Evolutionary conservation across 1,284 basidiomycete species (phyloP), one percentile per base, ranked within the genome.

Genomic region (Rhodotorula sp.): DNA sequence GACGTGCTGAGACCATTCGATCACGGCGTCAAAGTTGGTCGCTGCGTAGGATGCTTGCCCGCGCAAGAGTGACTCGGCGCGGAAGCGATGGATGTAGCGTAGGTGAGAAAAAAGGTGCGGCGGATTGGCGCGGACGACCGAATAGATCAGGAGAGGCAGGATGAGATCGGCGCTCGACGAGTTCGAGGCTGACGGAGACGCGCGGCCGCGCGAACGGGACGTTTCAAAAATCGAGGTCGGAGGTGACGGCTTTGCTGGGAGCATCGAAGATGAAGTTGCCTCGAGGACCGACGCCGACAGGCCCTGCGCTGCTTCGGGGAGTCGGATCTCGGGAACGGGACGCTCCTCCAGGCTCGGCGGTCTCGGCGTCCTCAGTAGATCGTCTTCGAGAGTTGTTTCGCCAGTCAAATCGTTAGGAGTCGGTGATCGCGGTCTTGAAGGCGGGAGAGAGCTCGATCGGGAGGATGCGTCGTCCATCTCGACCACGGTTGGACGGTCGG

Each of bases 1-100:
- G 33, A 96, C 92, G 77, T 93, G 91, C 81, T 95, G 91, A 54
- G 97, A 82, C 79, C 96, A 97, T 78, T 95, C 93, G 4, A 91
- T 91, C 1, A 94, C 93, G 10, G 95, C 95, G 82, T 95, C 88
- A 45, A 95, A 83, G 80, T 96, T 97, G 79, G 96, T 91, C 44
- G 95, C 84, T 73, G 93, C 96, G 79, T 95, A 97, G 64, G 87
- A 88, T 74, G 91, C 90, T 78, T 96, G 93, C 1, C 93, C 93
- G 6, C 88, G 82, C n/a, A 85, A 83, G 57, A 90, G 83, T 6
- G 86, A 83, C 64, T 89, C 87, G 12, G 83, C 80, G 37, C 93
- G 84, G 81, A 92, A 97, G 29, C 95, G 87, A 75, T 95, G 91
- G 0, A 89, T 89, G 79, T 87, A 97, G 26, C 93, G 83, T 8